These are phyloP conservation scores for Rhodotorula sp. DNA, from an alignment of 1,284 basidiomycete species.

Conservation along the genomic window DNA sequence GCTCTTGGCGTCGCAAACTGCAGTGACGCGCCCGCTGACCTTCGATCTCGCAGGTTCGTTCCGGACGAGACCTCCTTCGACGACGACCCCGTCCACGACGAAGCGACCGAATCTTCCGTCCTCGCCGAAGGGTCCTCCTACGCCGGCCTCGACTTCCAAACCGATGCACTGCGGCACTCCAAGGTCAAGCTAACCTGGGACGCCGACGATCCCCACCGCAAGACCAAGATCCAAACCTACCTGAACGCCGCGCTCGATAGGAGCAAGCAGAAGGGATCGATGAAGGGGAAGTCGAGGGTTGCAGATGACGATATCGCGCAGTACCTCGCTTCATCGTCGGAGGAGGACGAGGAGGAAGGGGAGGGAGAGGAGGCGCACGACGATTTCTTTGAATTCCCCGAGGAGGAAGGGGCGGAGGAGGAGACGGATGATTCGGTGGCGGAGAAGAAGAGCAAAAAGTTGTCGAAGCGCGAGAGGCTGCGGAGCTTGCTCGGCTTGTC, in stretches of 20 bases:
- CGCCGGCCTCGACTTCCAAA: constrained; percentile 86
- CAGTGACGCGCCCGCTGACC: neutral
- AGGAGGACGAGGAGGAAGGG: constrained; percentile 57
- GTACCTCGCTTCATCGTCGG: constrained; percentile 71
- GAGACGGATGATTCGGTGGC: constrained; percentile 16
- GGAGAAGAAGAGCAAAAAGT: constrained; percentile 20
- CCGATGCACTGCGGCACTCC: constrained; percentile 95
- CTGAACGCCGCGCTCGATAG: constrained; percentile 40
- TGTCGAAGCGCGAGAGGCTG: constrained; percentile 34
- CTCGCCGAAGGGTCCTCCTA: constrained; percentile 62
- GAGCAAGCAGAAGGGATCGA: constrained; percentile 37
- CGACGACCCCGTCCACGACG: constrained; percentile 58
- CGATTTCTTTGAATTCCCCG: constrained; percentile 39
- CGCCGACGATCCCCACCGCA: constrained; percentile 89
- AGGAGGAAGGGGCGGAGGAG: constrained; percentile 18
- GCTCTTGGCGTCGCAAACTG: constrained; percentile 35
- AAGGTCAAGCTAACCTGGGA: constrained; percentile 99
- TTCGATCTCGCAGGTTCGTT: constrained; percentile 64
- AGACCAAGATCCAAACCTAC: constrained; percentile 48
- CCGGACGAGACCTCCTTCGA: constrained; percentile 91
- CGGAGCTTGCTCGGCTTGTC: constrained; percentile 30
- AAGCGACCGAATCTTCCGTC: constrained; percentile 64
- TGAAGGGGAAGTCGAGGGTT: constrained; percentile 65
- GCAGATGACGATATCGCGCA: constrained; percentile 84
- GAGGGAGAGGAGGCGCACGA: constrained; percentile 47